Conservation (phyloP, 1,284 basidiomycete species). For the Cryptococcus jaspeensis region DNA sequence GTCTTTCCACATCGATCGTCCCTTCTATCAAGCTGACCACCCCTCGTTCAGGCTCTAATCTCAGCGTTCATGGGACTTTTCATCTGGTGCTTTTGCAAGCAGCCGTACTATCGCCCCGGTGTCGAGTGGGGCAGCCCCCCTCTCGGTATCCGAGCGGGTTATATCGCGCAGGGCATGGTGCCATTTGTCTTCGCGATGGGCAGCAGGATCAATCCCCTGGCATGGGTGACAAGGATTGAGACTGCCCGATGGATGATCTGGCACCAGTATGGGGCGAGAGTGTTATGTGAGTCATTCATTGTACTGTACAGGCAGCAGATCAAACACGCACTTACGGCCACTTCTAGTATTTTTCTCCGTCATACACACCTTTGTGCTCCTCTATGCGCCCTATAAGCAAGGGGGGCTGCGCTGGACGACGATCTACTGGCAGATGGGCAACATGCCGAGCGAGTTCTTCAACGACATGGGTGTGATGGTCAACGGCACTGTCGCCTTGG, state of each 20-base stretch:
- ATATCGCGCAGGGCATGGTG: slow-evolving; percentile 1
- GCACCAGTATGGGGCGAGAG: slow-evolving; percentile 9
- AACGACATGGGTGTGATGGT: not conserved
- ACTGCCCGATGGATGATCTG: slow-evolving; percentile 8
- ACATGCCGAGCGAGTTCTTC: no score
- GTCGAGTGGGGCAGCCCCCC: slow-evolving; percentile 3
- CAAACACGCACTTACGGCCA: no score
- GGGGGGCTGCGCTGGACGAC: not conserved
- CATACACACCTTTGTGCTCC: not conserved
- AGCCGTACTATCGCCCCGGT: slow-evolving; percentile 6
- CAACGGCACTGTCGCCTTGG: slow-evolving; percentile 5
- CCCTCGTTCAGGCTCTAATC: not conserved
- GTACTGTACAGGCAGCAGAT: no score
- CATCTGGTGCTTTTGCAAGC: slow-evolving; percentile 2
- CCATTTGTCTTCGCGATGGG: slow-evolving; percentile 8
- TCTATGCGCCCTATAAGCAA: not conserved
- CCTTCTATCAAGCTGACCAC: no score
- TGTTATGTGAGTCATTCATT: not conserved
- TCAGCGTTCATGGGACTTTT: slow-evolving; percentile 3
- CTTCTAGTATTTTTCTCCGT: slow-evolving; percentile 3
- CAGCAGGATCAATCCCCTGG: slow-evolving; percentile 5
- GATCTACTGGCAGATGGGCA: no score
- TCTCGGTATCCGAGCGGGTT: slow-evolving; percentile 7
- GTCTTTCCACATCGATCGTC: no score
- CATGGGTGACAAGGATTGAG: not conserved